These are phyloP conservation scores for Grosmannia clavigera DNA, from an alignment of 2,329 filamentous ascomycete species.

Conservation along the genomic window DNA sequence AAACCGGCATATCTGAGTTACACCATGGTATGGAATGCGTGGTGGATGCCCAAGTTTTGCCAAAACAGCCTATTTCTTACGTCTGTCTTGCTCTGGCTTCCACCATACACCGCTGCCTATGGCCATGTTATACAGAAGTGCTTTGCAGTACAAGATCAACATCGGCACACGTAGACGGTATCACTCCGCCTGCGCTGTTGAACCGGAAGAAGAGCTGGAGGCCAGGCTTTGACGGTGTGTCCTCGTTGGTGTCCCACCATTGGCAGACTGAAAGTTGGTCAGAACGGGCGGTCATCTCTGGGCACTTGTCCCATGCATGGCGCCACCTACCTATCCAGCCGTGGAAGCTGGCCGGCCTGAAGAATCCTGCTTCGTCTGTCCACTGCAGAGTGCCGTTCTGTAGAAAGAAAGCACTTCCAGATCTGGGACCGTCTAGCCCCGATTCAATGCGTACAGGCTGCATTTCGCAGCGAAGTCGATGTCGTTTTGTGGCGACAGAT, in stretches of 20 bases:
- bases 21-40: no score
- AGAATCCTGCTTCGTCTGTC: conserved; percentile 1
- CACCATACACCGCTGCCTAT: neutral
- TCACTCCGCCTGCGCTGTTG: neutral
- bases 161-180: neutral
- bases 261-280: neutral
- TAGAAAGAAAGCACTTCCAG: conserved; percentile 5
- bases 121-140: neutral
- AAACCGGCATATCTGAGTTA: no score
- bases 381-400: conserved; percentile 1
- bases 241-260: conserved; percentile 4
- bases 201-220: conserved; percentile 8
- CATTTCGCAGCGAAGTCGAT: neutral
- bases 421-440: neutral
- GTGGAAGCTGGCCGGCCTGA: neutral
- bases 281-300: neutral
- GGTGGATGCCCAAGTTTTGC: no score
- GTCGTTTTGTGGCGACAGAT: neutral
- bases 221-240: neutral
- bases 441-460: conserved; percentile 5
- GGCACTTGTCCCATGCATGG: no score
- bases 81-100: neutral
- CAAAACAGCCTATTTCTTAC: no score
- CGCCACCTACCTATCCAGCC: conserved; percentile 6
- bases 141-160: conserved; percentile 5